Percentiles rank a stretch among this genome's conserved stretches.
These are phyloP conservation scores for Yarrowia sp. DNA, from an alignment of 805 yeast genomes.

Conservation along the genomic window DNA sequence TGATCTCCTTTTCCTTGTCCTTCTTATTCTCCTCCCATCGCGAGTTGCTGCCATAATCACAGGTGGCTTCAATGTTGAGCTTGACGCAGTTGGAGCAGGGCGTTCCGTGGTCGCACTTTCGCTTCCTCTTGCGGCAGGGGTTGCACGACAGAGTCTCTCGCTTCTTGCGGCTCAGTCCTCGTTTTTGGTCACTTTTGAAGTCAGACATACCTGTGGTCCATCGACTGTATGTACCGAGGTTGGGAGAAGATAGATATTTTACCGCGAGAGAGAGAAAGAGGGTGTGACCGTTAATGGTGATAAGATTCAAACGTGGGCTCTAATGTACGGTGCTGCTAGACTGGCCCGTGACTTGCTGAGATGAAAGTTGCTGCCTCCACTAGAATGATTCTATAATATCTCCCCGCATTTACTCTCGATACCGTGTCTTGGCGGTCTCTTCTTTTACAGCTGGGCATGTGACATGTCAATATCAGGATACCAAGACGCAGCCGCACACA, in stretches of 20 bases:
- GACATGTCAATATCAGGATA: background rate
- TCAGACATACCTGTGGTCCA: background rate
- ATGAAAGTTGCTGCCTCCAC: background rate
- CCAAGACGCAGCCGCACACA: background rate
- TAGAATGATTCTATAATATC: background rate
- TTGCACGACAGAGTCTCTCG: constrained; percentile 22
- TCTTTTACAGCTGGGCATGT: background rate
- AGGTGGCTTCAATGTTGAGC: constrained; percentile 11
- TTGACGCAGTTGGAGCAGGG: constrained; percentile 14
- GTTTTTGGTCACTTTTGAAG: background rate
- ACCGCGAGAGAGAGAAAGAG: background rate
- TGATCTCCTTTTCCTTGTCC: background rate
- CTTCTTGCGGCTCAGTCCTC: constrained; percentile 2
- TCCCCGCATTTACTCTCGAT: background rate
- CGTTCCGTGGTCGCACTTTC: constrained; percentile 15
- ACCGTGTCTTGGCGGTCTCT: background rate
- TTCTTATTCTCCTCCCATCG: background rate
- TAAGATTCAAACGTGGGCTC: background rate
- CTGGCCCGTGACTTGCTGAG: background rate
- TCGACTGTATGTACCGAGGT: background rate
- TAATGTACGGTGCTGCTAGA: background rate
- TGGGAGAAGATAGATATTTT: background rate
- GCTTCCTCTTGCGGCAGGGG: constrained; percentile 19
- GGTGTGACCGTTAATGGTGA: background rate
- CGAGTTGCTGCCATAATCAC: constrained; percentile 11